Evolutionary conservation across 139 green algal genomes (phyloP).

Genomic region (Trebouxia sp.): DNA sequence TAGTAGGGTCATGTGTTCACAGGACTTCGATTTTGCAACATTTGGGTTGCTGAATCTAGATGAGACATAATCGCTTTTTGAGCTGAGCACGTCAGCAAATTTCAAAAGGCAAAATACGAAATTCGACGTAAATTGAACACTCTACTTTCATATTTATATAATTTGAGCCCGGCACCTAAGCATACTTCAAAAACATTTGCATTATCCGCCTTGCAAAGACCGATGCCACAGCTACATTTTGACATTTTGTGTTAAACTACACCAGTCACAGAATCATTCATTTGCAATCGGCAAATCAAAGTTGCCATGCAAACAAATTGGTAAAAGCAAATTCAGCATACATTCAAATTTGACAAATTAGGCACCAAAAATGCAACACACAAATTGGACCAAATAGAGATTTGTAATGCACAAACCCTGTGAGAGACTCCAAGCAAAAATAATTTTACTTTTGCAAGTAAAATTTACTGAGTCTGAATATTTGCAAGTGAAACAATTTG

Average conservation of each 20-base stretch:
- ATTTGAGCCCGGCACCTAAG: conserved; percentile 23
- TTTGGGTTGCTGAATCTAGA: conserved; percentile 27
- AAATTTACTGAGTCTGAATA: conserved; percentile 25
- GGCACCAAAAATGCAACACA: conserved; percentile 27
- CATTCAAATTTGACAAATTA: conserved; percentile 30
- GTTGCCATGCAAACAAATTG: conserved; percentile 25
- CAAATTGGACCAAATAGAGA: conserved; percentile 28
- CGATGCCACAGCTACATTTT: conserved; percentile 27
- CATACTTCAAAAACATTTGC: conserved; percentile 27
- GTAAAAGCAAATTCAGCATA: conserved; percentile 30
- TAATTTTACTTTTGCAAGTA: conserved; percentile 21
- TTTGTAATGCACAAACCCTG: conserved; percentile 27
- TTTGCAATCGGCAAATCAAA: conserved; percentile 23
- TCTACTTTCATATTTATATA: conserved; percentile 26
- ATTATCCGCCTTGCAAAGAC: conserved; percentile 26
- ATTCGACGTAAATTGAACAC: conserved; percentile 24
- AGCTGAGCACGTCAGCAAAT: conserved; percentile 26
- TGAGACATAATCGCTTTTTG: conserved; percentile 27
- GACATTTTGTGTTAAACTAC: conserved; percentile 24
- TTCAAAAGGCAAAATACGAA: conserved; percentile 23
- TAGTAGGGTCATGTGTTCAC: conserved; percentile 27
- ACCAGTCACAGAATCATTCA: conserved; percentile 26
- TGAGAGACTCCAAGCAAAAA: conserved; percentile 28
- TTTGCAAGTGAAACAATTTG: conserved; percentile 28
- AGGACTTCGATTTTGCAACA: conserved; percentile 21